phyloP scores from a whole-genome alignment of 495 filamentous ascomycete genomes.

The Lindgomyces ingoldianus region DNA sequence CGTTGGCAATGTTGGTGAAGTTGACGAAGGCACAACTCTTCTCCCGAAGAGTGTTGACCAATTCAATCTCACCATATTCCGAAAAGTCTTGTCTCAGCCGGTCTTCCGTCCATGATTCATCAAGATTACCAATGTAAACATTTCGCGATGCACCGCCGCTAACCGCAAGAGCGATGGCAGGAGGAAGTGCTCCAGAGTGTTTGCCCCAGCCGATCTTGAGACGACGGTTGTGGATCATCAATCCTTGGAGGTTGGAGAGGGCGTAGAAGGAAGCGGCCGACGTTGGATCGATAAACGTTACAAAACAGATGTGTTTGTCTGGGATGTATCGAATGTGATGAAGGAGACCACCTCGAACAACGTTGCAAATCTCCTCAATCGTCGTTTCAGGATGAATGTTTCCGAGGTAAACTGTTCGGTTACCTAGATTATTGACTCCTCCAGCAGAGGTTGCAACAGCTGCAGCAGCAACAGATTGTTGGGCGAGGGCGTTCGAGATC shows the following conservation, averaged over 20 bases:
- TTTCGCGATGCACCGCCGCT: constrained; percentile 95
- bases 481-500: constrained; percentile 91
- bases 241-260: constrained; percentile 89
- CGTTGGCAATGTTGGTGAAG: constrained; percentile 99
- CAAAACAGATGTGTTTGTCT: constrained; percentile 99
- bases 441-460: constrained; percentile 95
- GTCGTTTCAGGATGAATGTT: constrained; percentile 99
- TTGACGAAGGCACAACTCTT: constrained; percentile 99
- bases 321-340: constrained; percentile 99
- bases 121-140: constrained; percentile 96
- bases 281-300: constrained; percentile 98
- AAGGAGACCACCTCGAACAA: constrained; percentile 53
- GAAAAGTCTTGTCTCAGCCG: constrained; percentile 94
- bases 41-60: constrained; percentile 94
- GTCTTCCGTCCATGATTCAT: constrained; percentile 96
- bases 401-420: constrained; percentile 95
- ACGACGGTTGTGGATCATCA: constrained; percentile 98
- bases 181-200: constrained; percentile 94
- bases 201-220: constrained; percentile 99
- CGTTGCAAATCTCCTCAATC: constrained; percentile 80
- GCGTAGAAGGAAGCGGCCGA: constrained; percentile 98
- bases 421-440: constrained; percentile 94
- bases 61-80: constrained; percentile 96
- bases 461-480: constrained; percentile 95
- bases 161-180: constrained; percentile 93